Conservation (phyloP, 768 basidiomycete genomes). For the Suillus americanus region DNA sequence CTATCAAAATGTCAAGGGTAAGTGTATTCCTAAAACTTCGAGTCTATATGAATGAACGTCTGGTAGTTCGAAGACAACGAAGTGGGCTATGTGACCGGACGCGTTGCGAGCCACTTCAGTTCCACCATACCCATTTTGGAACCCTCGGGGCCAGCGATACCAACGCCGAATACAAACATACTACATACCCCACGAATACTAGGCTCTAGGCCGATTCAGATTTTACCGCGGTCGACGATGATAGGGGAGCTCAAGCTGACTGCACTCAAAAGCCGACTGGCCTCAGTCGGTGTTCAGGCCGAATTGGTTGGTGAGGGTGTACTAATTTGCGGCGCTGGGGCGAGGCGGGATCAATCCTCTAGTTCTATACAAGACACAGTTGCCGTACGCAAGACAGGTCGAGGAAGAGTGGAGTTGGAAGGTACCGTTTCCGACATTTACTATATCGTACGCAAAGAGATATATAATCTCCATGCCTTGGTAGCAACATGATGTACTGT, state of each 20-base stretch:
- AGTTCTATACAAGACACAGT: constrained; percentile 66
- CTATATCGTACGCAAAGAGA: constrained; percentile 83
- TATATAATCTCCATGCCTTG: constrained; percentile 88
- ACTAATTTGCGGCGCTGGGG: constrained; percentile 76
- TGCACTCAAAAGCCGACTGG: constrained; percentile 77
- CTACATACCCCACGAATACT: constrained; percentile 43
- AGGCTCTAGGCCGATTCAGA: constrained; percentile 63
- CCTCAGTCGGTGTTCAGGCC: constrained; percentile 75
- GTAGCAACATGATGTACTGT: constrained; percentile 56
- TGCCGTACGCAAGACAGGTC: constrained; percentile 83
- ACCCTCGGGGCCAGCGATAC: constrained; percentile 43
- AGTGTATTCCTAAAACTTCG: neutral
- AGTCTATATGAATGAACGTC: constrained; percentile 5
- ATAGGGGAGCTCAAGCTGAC: constrained; percentile 97
- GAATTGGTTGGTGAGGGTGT: constrained; percentile 98
- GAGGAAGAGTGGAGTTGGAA: constrained; percentile 86
- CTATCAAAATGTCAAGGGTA: constrained; percentile 85
- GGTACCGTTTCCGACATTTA: constrained; percentile 88
- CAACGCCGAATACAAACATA: constrained; percentile 23
- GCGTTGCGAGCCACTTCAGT: constrained; percentile 80
- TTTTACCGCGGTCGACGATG: constrained; percentile 88
- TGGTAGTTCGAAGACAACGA: constrained; percentile 95
- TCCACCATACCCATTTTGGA: constrained; percentile 91
- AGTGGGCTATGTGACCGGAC: constrained; percentile 88
- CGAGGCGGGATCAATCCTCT: constrained; percentile 39